Evolutionary conservation across 768 basidiomycete species (phyloP).

Genomic region (Leucogyrophana mollusca): DNA sequence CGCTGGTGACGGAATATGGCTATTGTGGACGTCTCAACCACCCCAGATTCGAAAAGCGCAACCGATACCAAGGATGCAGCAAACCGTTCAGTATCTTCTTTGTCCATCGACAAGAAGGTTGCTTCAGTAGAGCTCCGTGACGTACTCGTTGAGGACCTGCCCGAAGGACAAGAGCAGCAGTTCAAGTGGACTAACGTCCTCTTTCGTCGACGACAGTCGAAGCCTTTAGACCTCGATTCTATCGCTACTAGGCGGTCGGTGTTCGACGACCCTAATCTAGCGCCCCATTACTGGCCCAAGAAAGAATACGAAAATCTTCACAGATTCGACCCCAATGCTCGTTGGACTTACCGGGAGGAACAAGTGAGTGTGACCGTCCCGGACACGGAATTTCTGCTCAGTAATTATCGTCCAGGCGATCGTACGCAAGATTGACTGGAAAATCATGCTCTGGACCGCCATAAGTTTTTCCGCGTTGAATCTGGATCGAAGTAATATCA

Average conservation of each 20-base stretch:
- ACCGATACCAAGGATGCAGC: too few relatives aligned
- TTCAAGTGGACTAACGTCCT: constrained; percentile 5
- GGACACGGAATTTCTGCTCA: not conserved
- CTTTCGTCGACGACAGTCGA: constrained; percentile 3
- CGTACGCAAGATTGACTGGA: constrained; percentile 59
- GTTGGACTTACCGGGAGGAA: constrained; percentile 64
- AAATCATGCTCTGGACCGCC: constrained; percentile 55
- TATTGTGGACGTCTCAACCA: too few relatives aligned
- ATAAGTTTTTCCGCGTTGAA: constrained; percentile 59
- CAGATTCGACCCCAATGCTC: constrained; percentile 52
- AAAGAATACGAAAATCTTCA: constrained; percentile 52
- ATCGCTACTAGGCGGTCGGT: constrained; percentile 51
- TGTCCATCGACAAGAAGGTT: not conserved
- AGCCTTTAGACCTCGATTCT: constrained; percentile 28
- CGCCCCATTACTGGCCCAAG: constrained; percentile 49
- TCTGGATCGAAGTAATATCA: constrained; percentile 51
- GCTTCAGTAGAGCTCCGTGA: not conserved
- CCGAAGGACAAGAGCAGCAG: constrained; percentile 8
- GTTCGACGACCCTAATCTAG: constrained; percentile 48
- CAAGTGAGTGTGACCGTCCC: constrained; percentile 25
- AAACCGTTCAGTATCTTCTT: not conserved
- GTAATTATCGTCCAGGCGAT: constrained; percentile 33
- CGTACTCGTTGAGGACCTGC: constrained; percentile 2
- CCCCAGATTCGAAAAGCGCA: too few relatives aligned
- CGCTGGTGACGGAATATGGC: too few relatives aligned